phyloP scores from a whole-genome alignment of 2,329 filamentous ascomycete genomes.

The Fusarium sp. region DNA sequence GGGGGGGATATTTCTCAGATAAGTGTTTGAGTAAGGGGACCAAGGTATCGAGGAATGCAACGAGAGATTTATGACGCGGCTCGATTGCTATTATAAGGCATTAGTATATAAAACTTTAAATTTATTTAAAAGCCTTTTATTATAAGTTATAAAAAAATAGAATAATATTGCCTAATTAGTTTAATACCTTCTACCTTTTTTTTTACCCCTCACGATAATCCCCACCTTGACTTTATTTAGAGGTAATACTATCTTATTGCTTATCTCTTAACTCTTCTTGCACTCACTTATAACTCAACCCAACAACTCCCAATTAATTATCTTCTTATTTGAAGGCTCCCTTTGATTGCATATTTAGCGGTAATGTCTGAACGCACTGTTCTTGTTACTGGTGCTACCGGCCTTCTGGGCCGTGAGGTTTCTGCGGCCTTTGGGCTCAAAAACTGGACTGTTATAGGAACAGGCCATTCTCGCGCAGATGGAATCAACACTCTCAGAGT shows the following conservation, averaged over 20 bases:
- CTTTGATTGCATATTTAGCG: neutral
- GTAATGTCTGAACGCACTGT: conserved; percentile 56
- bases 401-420: conserved; percentile 83
- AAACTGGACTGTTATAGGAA: conserved; percentile 74
- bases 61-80: no score
- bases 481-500: conserved; percentile 72
- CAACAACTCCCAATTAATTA: neutral
- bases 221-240: conserved; percentile 20
- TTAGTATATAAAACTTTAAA: no score
- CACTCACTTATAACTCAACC: neutral
- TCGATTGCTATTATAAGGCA: no score
- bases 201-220: conserved; percentile 29
- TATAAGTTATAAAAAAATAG: no score
- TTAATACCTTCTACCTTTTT: no score
- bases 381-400: conserved; percentile 85
- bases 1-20: no score
- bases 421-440: conserved; percentile 70
- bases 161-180: no score
- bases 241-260: conserved; percentile 28
- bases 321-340: neutral
- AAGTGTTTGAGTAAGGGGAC: no score
- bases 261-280: conserved; percentile 3
- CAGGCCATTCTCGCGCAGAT: conserved; percentile 77
- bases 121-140: no score
- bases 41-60: no score